Base-by-base conservation (phyloP, 257 asterid genomes). In the Asclepias syriaca region DNA sequence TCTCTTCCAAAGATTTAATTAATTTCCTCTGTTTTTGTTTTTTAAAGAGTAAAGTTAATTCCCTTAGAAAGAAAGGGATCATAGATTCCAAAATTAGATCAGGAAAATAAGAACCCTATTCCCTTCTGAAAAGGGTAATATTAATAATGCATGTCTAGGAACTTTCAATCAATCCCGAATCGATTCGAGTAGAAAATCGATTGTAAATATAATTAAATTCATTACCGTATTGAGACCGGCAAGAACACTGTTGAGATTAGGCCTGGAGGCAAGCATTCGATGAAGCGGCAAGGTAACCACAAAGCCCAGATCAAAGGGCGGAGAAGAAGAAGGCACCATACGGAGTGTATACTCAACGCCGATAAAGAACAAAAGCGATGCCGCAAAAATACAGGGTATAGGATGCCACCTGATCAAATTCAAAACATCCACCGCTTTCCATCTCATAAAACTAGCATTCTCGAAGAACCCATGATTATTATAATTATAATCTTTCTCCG, bases 141-240 rank as follows among this genome's bases (percentile, higher is more conserved):
- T 43, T 43, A 43, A 6, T 43, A 8, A 43, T 49, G 40, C 60
- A 49, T 49, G 72, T 21, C 29, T n/a, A 5, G 48, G 37, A 49
- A 68, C 39, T 67, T n/a, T 13, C 45, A 27, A 21, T 43, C 39
- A 34, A 34, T 34, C 4, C 39, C 48, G 11, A 1, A 43, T 8
- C 11, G 46, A 34, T 63, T 3, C 22, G n/a, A n/a, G 57, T 51
- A 40, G 46, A 8, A 6, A 40, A 40, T 7, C 10, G 48, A 43
- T 34, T 34, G 39, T 43, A 43, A 43, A 6, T 43, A 43, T 43
- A 9, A 43, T 43, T 8, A 43, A 1, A 8, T 8, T 8, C 1
- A 43, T 43, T 72, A 82, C 87, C 81, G 87, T 83, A 40, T 83
- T 83, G 65, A 83, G 73, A 4, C 84, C 87, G 48, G 87, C 87